phyloP scores from a whole-genome alignment of 1,284 basidiomycete genomes.

The Peniophora sp. region DNA sequence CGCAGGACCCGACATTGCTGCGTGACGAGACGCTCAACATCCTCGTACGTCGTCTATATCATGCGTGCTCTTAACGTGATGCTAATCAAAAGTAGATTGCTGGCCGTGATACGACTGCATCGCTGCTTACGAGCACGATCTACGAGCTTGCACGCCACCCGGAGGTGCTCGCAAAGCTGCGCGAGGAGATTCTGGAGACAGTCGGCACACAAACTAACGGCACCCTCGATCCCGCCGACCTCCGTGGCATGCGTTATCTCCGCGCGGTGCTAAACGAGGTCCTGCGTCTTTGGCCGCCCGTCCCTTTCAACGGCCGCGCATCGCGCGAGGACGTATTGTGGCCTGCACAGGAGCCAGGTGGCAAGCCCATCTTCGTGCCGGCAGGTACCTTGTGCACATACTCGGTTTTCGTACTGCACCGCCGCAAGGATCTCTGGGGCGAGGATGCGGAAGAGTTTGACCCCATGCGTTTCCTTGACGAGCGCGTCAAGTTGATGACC shows the following conservation, averaged over 20 bases:
- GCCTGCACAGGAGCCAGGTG: constrained; percentile 20
- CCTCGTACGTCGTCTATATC: constrained; percentile 14
- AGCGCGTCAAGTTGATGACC: constrained; percentile 15
- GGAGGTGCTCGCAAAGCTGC: constrained; percentile 24
- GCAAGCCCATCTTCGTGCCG: constrained; percentile 20
- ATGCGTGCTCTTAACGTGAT: too few relatives aligned
- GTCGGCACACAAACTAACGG: constrained; percentile 20
- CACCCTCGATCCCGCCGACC: constrained; percentile 30
- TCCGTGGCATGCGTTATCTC: constrained; percentile 29
- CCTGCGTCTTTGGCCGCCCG: constrained; percentile 1
- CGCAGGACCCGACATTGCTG: constrained; percentile 18
- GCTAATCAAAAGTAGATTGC: constrained; percentile 10
- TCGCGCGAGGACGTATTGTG: not conserved
- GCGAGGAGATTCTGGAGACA: constrained; percentile 31
- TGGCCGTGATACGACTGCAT: constrained; percentile 17
- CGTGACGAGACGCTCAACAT: constrained; percentile 34
- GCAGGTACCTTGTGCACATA: constrained; percentile 13
- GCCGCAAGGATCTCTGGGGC: constrained; percentile 22
- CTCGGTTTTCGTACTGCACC: constrained; percentile 14
- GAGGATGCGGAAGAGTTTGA: constrained; percentile 23
- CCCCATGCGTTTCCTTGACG: constrained; percentile 24
- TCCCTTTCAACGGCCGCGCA: constrained; percentile 21
- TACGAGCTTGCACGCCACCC: constrained; percentile 36
- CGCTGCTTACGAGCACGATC: constrained; percentile 27
- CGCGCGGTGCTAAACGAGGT: constrained; percentile 24